phyloP scores from a whole-genome alignment of 495 filamentous ascomycete species.

The Penicillium cataractarum region DNA sequence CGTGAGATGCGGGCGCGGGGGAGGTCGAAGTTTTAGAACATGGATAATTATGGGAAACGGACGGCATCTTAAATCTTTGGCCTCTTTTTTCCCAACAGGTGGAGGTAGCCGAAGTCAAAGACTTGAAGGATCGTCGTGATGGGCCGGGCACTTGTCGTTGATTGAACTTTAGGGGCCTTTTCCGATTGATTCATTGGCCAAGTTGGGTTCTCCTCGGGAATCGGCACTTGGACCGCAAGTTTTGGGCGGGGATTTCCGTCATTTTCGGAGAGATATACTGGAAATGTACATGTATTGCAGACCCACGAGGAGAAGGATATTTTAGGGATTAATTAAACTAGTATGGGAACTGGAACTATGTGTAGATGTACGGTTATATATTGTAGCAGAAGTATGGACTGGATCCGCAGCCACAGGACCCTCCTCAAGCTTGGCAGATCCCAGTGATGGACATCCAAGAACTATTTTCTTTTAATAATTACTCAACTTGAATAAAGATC shows the following conservation, averaged over 20 bases:
- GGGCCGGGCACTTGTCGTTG: not conserved
- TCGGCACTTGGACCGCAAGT: conserved; percentile 6
- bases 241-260: not conserved
- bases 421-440: not conserved
- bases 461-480: not conserved
- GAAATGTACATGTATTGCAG: not conserved
- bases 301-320: not conserved
- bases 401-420: not conserved
- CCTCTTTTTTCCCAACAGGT: not conserved
- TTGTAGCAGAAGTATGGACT: not conserved
- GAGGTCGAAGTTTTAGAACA: not conserved
- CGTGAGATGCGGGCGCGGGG: not conserved
- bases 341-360: not conserved
- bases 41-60: not conserved
- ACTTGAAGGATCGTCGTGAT: not conserved
- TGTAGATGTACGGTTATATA: not conserved
- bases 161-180: not conserved
- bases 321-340: no score
- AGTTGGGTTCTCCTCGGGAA: conserved; percentile 12
- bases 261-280: not conserved
- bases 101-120: not conserved
- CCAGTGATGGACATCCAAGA: not conserved
- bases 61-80: not conserved
- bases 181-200: not conserved
- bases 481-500: not conserved